Percentiles rank a stretch among this genome's conserved stretches.
Conservation (phyloP, 192 early-diverging fungal genomes). For the Backusella tarrabulga region DNA sequence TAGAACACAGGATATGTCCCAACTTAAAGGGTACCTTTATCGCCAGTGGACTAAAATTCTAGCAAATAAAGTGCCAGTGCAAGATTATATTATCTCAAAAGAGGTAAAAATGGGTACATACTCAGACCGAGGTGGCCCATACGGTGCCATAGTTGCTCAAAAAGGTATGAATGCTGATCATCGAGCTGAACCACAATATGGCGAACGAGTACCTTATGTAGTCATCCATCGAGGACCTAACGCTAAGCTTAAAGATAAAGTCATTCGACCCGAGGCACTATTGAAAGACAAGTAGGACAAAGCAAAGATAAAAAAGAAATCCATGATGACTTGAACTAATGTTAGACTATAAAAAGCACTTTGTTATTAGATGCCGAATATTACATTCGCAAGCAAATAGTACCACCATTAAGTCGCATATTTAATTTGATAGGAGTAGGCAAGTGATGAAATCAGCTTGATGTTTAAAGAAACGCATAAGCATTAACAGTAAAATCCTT, state of each 20-base stretch:
- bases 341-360: conserved; percentile 3
- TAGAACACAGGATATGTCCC: conserved; percentile 73
- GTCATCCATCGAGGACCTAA: conserved; percentile 71
- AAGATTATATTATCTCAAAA: conserved; percentile 89
- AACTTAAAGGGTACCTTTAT: conserved; percentile 72
- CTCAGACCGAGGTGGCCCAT: conserved; percentile 38
- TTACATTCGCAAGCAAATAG: conserved; percentile 85
- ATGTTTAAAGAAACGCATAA: background rate
- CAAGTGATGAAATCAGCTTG: conserved; percentile 1
- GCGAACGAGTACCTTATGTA: conserved; percentile 88
- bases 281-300: conserved; percentile 50
- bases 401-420: conserved; percentile 75
- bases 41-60: conserved; percentile 75
- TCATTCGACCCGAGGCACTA: conserved; percentile 67
- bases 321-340: background rate
- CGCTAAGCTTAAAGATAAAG: conserved; percentile 69
- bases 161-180: conserved; percentile 65
- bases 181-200: conserved; percentile 80
- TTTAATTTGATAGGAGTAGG: conserved; percentile 75
- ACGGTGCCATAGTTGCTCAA: conserved; percentile 43
- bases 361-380: conserved; percentile 75
- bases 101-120: conserved; percentile 83
- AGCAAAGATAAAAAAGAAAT: background rate
- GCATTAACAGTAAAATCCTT: background rate
- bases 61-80: conserved; percentile 57